Percentiles rank a stretch among this genome's conserved stretches.
Evolutionary conservation across 352 stramenopile genomes (phyloP).

Genomic region (Phytopythium boreale): DNA sequence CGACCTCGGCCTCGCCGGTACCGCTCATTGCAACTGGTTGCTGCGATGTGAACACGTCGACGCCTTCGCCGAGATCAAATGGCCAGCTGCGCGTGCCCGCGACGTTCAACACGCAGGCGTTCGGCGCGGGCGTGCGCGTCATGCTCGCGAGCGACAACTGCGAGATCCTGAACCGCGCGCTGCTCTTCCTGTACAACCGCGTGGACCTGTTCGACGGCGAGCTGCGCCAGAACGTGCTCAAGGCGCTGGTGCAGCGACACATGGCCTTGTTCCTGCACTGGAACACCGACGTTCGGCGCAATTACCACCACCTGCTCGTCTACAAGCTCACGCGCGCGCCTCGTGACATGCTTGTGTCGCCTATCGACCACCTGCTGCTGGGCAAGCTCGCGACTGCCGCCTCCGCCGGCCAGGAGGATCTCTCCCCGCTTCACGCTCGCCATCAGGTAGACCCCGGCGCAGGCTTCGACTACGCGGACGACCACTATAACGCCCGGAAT

Average conservation of each 20-base stretch:
- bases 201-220: slow-evolving; percentile 75
- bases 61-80: not conserved
- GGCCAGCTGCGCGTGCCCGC: slow-evolving; percentile 21
- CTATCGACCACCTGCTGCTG: slow-evolving; percentile 65
- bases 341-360: slow-evolving; percentile 59
- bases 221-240: slow-evolving; percentile 60
- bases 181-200: slow-evolving; percentile 71
- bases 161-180: slow-evolving; percentile 57
- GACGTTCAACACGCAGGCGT: slow-evolving; percentile 43
- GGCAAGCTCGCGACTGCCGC: slow-evolving; percentile 31
- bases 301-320: slow-evolving; percentile 75
- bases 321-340: slow-evolving; percentile 62
- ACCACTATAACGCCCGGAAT: slow-evolving; percentile 9
- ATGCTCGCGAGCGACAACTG: slow-evolving; percentile 75
- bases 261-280: slow-evolving; percentile 80
- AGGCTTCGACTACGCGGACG: slow-evolving; percentile 11
- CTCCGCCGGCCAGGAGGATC: not conserved
- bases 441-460: slow-evolving; percentile 28
- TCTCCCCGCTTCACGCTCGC: slow-evolving; percentile 1
- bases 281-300: slow-evolving; percentile 63
- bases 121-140: slow-evolving; percentile 57
- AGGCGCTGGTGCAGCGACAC: slow-evolving; percentile 69
- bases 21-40: not conserved
- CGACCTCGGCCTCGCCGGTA: slow-evolving; percentile 22
- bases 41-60: not conserved